Conservation (phyloP, 2,329 filamentous ascomycete species). For the Zymoseptoria passerinii region DNA sequence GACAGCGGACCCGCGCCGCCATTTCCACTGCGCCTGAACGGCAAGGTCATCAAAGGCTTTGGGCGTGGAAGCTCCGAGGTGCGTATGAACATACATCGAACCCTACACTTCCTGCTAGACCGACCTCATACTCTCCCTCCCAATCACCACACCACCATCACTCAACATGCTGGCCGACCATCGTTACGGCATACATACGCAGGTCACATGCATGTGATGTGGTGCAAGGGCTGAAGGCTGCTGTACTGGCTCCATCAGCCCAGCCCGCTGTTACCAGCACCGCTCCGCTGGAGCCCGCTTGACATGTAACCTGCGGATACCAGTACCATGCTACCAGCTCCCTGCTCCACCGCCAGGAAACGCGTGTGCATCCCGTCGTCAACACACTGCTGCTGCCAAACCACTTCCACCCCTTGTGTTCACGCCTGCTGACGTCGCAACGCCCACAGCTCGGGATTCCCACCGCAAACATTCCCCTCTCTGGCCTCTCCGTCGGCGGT, state of each 20-base stretch:
- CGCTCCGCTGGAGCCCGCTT: constrained; percentile 4
- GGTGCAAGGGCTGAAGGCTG: constrained; percentile 3
- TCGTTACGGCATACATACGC: not conserved
- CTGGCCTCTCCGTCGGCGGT: constrained; percentile 62
- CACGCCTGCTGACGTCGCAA: constrained; percentile 9
- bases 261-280: constrained; percentile 3
- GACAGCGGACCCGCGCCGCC: constrained; percentile 65
- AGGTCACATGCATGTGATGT: not conserved
- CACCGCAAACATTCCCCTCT: constrained; percentile 75
- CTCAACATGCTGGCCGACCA: not conserved
- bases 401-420: not conserved
- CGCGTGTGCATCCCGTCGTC: constrained; percentile 7
- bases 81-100: constrained; percentile 5
- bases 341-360: constrained; percentile 1
- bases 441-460: constrained; percentile 73
- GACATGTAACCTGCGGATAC: not conserved
- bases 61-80: constrained; percentile 90
- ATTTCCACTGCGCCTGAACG: constrained; percentile 75
- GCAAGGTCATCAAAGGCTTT: constrained; percentile 85
- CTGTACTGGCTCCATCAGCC: not conserved
- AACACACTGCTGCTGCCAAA: constrained; percentile 3
- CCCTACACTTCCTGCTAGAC: not conserved
- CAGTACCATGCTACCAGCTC: not conserved
- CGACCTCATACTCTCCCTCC: not conserved
- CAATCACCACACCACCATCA: not conserved